phyloP scores from a whole-genome alignment of 345 rosid species.

The Dipteronia dyeriana region DNA sequence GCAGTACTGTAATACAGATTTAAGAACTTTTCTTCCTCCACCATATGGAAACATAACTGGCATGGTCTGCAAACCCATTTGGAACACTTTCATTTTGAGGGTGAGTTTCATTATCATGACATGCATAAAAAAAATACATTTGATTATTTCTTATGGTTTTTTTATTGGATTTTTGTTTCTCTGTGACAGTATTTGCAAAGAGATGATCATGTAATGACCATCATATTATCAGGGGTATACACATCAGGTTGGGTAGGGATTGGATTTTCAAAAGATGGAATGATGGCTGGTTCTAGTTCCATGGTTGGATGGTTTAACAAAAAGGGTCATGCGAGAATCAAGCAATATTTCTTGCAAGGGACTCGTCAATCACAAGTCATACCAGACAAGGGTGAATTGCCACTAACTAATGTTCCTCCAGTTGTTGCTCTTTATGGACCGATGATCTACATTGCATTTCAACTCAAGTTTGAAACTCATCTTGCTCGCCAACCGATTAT shows the following conservation, averaged over 20 bases:
- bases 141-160: not conserved
- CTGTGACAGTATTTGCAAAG: slow-evolving; percentile 61
- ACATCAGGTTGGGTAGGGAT: slow-evolving; percentile 94
- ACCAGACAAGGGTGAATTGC: slow-evolving; percentile 73
- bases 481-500: slow-evolving; percentile 61
- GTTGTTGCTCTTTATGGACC: slow-evolving; percentile 75
- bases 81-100: slow-evolving; percentile 80
- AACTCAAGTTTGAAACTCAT: slow-evolving; percentile 53
- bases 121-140: not conserved
- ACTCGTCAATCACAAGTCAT: slow-evolving; percentile 55
- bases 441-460: slow-evolving; percentile 77
- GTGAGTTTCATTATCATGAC: slow-evolving; percentile 38
- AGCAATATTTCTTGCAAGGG: slow-evolving; percentile 80
- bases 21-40: slow-evolving; percentile 65
- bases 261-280: slow-evolving; percentile 85
- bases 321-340: slow-evolving; percentile 71
- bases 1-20: slow-evolving; percentile 54
- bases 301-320: slow-evolving; percentile 86
- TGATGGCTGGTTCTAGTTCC: slow-evolving; percentile 89
- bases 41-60: slow-evolving; percentile 72
- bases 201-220: slow-evolving; percentile 64
- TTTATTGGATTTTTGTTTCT: not conserved
- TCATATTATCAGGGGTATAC: slow-evolving; percentile 71
- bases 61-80: slow-evolving; percentile 61
- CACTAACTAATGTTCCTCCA: slow-evolving; percentile 64